These are phyloP conservation scores for Eragrostis nindensis DNA, from an alignment of 176 grass and related monocot species.

Conservation along the genomic window DNA sequence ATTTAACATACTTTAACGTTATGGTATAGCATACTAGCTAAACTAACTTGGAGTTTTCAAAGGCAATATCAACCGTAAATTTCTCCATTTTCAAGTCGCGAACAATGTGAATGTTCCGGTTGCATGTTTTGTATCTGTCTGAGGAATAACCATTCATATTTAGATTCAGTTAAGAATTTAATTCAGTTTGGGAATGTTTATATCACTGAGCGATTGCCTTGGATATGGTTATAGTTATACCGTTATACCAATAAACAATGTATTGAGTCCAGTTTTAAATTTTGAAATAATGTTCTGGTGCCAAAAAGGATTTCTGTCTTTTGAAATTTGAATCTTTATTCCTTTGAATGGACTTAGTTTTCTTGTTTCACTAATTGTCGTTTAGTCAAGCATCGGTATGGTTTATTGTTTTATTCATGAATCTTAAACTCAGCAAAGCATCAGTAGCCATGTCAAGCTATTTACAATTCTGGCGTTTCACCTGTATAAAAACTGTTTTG, in stretches of 20 bases:
- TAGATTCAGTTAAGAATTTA: background rate
- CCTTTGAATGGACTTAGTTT: background rate
- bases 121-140: constrained; percentile 7
- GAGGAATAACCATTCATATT: background rate
- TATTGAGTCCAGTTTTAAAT: background rate
- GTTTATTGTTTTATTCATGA: background rate
- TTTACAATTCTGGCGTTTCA: background rate
- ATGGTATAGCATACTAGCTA: background rate
- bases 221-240: background rate
- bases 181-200: background rate
- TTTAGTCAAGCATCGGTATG: background rate
- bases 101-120: background rate
- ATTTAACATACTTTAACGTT: constrained; percentile 9
- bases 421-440: background rate
- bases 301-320: background rate
- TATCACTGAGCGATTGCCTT: background rate
- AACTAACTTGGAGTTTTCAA: background rate
- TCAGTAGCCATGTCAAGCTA: constrained; percentile 9
- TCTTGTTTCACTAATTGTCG: constrained; percentile 15
- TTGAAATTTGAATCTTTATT: background rate
- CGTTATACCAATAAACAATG: background rate
- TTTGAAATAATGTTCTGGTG: constrained; percentile 2
- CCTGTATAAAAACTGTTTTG: background rate
- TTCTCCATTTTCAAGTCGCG: background rate
- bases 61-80: background rate